These are phyloP conservation scores for Trichoderma sp. DNA, from an alignment of 2,329 filamentous ascomycete species.

Conservation along the genomic window DNA sequence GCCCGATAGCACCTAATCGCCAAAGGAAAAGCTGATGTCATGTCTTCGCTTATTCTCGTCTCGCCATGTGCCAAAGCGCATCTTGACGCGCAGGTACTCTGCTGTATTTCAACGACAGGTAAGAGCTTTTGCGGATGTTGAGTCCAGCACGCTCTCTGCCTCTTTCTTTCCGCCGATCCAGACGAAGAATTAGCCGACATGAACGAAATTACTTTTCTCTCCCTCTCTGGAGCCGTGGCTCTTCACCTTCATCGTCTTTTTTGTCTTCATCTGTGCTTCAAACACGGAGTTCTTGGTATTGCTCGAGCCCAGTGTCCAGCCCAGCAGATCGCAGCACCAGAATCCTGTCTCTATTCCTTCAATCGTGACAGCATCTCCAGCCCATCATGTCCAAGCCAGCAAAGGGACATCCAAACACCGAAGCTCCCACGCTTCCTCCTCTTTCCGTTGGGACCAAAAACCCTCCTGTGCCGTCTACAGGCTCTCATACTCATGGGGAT, in stretches of 20 bases:
- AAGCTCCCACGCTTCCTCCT: conserved; percentile 20
- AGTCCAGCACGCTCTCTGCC: neutral
- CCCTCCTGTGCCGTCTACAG: neutral
- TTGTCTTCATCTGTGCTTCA: neutral
- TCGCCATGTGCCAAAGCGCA: neutral
- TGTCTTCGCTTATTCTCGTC: neutral
- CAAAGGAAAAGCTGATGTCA: neutral
- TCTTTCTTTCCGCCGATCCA: neutral
- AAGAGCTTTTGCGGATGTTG: neutral
- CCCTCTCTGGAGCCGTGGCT: neutral
- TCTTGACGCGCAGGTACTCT: neutral
- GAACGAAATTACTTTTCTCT: neutral
- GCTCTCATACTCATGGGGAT: neutral
- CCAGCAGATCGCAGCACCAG: neutral
- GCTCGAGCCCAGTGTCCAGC: neutral
- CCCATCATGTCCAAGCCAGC: conserved; percentile 19
- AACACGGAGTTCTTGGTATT: neutral
- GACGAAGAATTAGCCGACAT: neutral
- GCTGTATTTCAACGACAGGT: neutral
- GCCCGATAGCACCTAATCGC: neutral
- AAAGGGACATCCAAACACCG: neutral
- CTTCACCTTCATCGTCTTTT: neutral
- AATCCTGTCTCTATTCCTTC: neutral
- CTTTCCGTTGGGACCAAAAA: neutral
- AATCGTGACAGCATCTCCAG: neutral